Conservation (phyloP, 257 asterid species). For the Nicotiana tomentosiformis region DNA sequence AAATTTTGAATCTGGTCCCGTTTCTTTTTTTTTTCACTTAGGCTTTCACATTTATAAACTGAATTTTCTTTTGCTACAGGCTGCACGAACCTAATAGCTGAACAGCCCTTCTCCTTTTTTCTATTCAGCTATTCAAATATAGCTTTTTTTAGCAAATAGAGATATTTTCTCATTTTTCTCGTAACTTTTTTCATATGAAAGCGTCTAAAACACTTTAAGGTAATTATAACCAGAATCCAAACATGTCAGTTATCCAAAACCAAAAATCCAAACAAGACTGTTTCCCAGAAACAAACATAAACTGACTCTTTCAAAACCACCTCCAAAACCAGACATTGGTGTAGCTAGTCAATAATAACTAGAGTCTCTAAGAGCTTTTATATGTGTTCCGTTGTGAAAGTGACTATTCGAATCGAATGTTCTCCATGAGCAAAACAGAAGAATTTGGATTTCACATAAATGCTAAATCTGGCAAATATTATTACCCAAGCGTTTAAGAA, state of each 20-base stretch:
- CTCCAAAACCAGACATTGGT: no score
- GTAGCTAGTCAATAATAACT: neutral
- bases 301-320: no score
- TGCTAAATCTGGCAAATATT: neutral
- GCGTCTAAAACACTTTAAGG: neutral
- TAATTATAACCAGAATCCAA: neutral
- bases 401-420: neutral
- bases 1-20: neutral
- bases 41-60: neutral
- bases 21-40: neutral
- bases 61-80: neutral
- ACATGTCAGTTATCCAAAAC: neutral
- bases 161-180: neutral
- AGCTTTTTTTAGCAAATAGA: neutral
- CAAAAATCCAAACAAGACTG: neutral
- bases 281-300: no score
- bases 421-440: slow-evolving; percentile 1
- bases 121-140: neutral
- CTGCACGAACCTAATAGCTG: neutral
- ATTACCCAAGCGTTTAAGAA: neutral
- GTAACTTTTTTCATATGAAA: neutral
- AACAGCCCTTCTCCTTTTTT: neutral
- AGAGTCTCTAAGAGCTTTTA: neutral
- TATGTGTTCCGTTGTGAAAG: neutral
- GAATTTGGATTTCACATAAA: neutral